Evolutionary conservation across 139 green algal genomes (phyloP).

Genomic region (Pycnococcus provasolii): DNA sequence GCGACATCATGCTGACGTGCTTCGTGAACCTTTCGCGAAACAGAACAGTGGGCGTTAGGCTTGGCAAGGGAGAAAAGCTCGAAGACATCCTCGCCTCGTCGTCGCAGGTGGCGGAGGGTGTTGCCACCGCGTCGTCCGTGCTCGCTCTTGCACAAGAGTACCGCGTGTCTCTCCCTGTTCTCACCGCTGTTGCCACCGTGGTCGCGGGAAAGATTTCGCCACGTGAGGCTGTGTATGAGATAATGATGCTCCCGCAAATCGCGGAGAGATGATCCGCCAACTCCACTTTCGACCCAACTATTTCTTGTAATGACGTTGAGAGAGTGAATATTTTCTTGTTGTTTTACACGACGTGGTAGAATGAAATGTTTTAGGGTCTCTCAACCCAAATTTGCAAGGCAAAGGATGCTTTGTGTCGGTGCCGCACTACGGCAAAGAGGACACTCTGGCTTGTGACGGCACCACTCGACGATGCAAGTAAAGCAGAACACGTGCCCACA

Average conservation of each 20-base stretch:
- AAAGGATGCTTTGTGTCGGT: too few relatives aligned
- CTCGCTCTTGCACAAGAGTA: slow-evolving; percentile 78
- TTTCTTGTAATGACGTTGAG: too few relatives aligned
- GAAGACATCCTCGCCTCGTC: slow-evolving; percentile 74
- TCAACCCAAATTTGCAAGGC: too few relatives aligned
- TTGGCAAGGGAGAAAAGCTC: slow-evolving; percentile 78
- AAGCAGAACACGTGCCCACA: too few relatives aligned
- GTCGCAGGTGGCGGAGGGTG: slow-evolving; percentile 75
- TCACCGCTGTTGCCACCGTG: slow-evolving; percentile 89
- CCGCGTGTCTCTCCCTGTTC: slow-evolving; percentile 80
- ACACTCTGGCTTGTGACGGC: too few relatives aligned
- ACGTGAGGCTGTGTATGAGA: slow-evolving; percentile 66
- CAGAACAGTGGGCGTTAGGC: slow-evolving; percentile 71
- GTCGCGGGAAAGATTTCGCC: slow-evolving; percentile 69
- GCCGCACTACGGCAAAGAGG: too few relatives aligned
- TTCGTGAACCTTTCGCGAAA: slow-evolving; percentile 91
- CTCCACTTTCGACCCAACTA: too few relatives aligned
- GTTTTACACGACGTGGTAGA: too few relatives aligned
- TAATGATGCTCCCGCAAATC: slow-evolving; percentile 95
- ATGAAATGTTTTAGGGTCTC: too few relatives aligned
- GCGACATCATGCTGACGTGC: slow-evolving; percentile 99
- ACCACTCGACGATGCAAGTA: too few relatives aligned
- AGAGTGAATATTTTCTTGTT: too few relatives aligned
- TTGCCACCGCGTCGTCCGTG: slow-evolving; percentile 84
- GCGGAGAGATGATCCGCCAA: slow-evolving; percentile 53